Conservation (phyloP, 1,139 yeast genomes). For the Zygoascus sp. region DNA sequence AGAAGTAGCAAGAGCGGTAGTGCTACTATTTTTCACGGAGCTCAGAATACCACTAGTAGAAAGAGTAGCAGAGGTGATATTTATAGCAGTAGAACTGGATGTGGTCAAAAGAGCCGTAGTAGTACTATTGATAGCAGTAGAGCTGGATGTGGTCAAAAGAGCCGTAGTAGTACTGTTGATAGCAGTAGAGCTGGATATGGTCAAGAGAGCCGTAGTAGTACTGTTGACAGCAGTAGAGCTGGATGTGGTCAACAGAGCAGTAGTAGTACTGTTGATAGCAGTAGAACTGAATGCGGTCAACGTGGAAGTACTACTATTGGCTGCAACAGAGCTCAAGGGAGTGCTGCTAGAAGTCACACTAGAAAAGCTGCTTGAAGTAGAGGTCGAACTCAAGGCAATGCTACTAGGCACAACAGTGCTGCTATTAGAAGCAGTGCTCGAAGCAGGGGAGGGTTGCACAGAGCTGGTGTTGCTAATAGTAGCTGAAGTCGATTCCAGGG, state of each 20-base stretch:
- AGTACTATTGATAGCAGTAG: not conserved
- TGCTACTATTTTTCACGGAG: not conserved
- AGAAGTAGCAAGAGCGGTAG: not conserved
- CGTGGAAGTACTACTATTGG: too few species aligned
- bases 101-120: too few species aligned
- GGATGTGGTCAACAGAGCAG: not conserved
- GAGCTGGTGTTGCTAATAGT: too few species aligned
- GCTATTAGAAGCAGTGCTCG: conserved; percentile 1
- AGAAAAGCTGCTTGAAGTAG: not conserved
- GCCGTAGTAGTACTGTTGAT: not conserved
- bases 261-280: not conserved
- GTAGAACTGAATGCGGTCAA: too few species aligned
- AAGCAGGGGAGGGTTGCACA: too few species aligned
- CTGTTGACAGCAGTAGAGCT: not conserved
- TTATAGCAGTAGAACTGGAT: not conserved
- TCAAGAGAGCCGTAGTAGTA: not conserved
- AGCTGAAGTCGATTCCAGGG: too few species aligned
- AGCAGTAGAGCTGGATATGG: not conserved
- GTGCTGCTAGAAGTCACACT: conserved; percentile 5
- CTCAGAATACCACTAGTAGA: not conserved
- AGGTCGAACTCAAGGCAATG: not conserved
- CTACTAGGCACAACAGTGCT: not conserved
- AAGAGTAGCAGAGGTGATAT: not conserved
- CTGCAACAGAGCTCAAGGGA: too few species aligned
- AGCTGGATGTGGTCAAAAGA: too few species aligned